Conservation (phyloP, 75 land plant genomes). For the Ceratopteris richardii region DNA sequence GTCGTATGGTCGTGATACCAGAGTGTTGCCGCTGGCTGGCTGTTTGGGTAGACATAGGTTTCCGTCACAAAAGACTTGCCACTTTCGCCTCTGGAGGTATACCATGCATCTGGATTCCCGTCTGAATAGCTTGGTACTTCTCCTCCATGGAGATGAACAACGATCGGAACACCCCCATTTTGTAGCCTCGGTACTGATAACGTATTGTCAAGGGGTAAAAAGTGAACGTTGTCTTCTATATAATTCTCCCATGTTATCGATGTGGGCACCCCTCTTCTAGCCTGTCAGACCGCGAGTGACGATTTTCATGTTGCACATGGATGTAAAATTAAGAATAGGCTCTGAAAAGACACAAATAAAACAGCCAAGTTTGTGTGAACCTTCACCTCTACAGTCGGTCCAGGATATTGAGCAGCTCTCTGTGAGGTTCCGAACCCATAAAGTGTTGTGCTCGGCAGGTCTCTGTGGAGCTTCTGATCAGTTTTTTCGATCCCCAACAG, state of each 20-base stretch:
- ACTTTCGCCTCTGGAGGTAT: constrained; percentile 15
- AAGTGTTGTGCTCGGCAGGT: constrained; percentile 14
- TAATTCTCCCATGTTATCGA: constrained; percentile 27
- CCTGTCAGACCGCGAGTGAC: background rate
- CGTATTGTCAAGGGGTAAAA: constrained; percentile 19
- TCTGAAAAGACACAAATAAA: background rate
- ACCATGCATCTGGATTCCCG: constrained; percentile 30
- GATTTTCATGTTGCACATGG: background rate
- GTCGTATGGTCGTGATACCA: constrained; percentile 43
- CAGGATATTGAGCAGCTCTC: constrained; percentile 16
- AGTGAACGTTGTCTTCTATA: constrained; percentile 10
- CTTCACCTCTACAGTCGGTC: constrained; percentile 18
- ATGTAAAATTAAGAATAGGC: background rate
- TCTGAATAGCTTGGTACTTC: constrained; percentile 20
- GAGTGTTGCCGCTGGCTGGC: constrained; percentile 21
- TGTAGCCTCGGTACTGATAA: constrained; percentile 11
- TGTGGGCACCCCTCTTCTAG: constrained; percentile 6
- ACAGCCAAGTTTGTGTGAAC: background rate
- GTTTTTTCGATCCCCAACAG: too few species aligned
- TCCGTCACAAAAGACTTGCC: constrained; percentile 21
- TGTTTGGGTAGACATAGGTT: constrained; percentile 18
- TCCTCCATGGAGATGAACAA: constrained; percentile 30
- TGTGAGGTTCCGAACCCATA: constrained; percentile 18
- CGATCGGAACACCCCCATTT: constrained; percentile 29
- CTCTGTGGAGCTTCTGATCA: constrained; percentile 26